phyloP scores from a whole-genome alignment of 306 rosid genomes.

The Echinosophora koreensis region DNA sequence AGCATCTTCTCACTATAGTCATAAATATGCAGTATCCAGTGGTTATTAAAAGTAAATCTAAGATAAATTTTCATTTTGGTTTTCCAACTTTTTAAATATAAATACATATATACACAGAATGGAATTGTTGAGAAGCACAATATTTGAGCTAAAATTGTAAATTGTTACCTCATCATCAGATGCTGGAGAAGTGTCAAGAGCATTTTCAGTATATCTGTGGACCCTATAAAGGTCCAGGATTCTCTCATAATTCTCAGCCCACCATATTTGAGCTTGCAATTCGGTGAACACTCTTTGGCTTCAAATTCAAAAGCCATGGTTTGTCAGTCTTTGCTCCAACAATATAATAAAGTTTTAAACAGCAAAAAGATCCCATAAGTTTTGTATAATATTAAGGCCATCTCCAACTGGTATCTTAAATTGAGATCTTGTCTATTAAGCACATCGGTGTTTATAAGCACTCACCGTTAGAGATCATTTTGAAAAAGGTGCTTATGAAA shows the following conservation, averaged over 20 bases:
- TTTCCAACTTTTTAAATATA: not conserved
- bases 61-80: not conserved
- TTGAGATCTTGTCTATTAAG: too few species aligned
- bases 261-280: slow-evolving; percentile 98
- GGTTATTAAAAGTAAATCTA: not conserved
- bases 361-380: slow-evolving; percentile 41
- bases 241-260: slow-evolving; percentile 96
- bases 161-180: slow-evolving; percentile 85
- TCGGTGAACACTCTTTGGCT: slow-evolving; percentile 94
- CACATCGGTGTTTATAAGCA: too few species aligned
- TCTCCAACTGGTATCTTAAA: not conserved
- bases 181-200: slow-evolving; percentile 82
- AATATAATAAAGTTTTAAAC: slow-evolving; percentile 42
- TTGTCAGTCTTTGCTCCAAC: slow-evolving; percentile 53
- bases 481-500: too few species aligned
- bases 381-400: slow-evolving; percentile 28
- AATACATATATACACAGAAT: not conserved
- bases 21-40: too few species aligned
- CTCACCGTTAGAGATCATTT: too few species aligned
- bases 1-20: not conserved
- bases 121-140: slow-evolving; percentile 6
- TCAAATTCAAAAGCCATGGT: slow-evolving; percentile 53
- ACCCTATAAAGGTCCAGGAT: slow-evolving; percentile 94
- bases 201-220: slow-evolving; percentile 88
- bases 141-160: not conserved